Conservation (phyloP, 2,329 filamentous ascomycete genomes). For the Aspergillus niger region DNA sequence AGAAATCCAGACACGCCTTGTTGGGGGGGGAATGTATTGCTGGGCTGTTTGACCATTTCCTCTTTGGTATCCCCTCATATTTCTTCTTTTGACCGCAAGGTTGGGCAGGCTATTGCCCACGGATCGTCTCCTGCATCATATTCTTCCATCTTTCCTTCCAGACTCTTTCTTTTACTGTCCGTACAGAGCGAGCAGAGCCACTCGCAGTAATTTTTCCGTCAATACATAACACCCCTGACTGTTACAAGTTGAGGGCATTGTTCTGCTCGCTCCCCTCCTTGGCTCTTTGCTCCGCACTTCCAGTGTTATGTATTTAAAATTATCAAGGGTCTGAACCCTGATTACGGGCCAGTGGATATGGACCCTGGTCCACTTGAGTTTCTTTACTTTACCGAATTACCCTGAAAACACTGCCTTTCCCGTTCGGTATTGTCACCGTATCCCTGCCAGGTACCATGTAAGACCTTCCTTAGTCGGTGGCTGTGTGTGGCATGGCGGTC, state of each 20-base stretch:
- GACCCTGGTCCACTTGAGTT: slow-evolving; percentile 6
- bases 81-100: background rate
- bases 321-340: slow-evolving; percentile 11
- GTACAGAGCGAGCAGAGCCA: background rate
- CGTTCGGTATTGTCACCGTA: slow-evolving; percentile 3
- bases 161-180: background rate
- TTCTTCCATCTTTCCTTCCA: slow-evolving; percentile 1
- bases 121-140: background rate
- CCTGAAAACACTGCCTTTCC: background rate
- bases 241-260: slow-evolving; percentile 1
- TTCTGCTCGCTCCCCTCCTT: slow-evolving; percentile 1
- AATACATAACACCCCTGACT: background rate
- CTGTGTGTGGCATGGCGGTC: too few species aligned
- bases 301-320: slow-evolving; percentile 5
- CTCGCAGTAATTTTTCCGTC: background rate
- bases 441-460: too few species aligned
- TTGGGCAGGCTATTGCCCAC: background rate
- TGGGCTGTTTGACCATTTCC: slow-evolving; percentile 4
- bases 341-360: slow-evolving; percentile 8
- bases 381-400: background rate
- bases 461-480: too few species aligned
- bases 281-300: slow-evolving; percentile 5
- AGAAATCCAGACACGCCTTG: too few species aligned
- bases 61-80: slow-evolving; percentile 6
- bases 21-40: background rate